phyloP scores from a whole-genome alignment of 257 asterid species.

The Primulina eburnea region DNA sequence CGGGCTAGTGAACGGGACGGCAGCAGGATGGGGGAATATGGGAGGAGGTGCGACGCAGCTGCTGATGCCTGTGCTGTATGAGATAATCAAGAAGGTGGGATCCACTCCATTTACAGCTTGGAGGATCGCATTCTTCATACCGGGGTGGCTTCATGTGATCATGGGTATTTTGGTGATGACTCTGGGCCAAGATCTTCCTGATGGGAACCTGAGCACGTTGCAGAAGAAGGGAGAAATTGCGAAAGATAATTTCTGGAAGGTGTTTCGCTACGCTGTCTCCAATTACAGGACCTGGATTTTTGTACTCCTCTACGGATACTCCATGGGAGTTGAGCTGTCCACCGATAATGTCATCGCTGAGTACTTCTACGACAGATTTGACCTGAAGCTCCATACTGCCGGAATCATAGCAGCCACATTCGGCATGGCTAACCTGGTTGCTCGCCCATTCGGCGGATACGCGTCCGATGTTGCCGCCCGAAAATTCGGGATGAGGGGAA shows the following conservation, averaged over 20 bases:
- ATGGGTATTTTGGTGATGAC: slow-evolving; percentile 59
- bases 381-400: slow-evolving; percentile 48
- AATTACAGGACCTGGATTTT: slow-evolving; percentile 76
- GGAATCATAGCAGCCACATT: slow-evolving; percentile 59
- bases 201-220: slow-evolving; percentile 47
- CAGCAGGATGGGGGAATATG: slow-evolving; percentile 78
- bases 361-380: slow-evolving; percentile 62
- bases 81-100: slow-evolving; percentile 37
- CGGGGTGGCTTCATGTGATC: slow-evolving; percentile 57
- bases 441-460: slow-evolving; percentile 59
- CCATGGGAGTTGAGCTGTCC: slow-evolving; percentile 67
- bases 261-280: slow-evolving; percentile 50
- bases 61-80: slow-evolving; percentile 55
- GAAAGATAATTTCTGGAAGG: slow-evolving; percentile 47
- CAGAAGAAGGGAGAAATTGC: slow-evolving; percentile 53
- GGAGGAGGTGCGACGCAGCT: slow-evolving; percentile 75
- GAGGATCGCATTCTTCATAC: slow-evolving; percentile 63
- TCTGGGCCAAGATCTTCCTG: slow-evolving; percentile 68
- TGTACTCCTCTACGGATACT: slow-evolving; percentile 57
- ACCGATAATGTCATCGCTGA: slow-evolving; percentile 60
- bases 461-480: slow-evolving; percentile 46
- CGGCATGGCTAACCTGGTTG: slow-evolving; percentile 56
- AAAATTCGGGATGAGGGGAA: slow-evolving; percentile 62
- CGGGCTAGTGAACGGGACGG: slow-evolving; percentile 54
- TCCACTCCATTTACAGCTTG: slow-evolving; percentile 57